A percentile compares a stretch with the other conserved stretches of the same genome.
Conservation (phyloP, 2,329 filamentous ascomycete genomes). For the Chalaropsis thielavioides region DNA sequence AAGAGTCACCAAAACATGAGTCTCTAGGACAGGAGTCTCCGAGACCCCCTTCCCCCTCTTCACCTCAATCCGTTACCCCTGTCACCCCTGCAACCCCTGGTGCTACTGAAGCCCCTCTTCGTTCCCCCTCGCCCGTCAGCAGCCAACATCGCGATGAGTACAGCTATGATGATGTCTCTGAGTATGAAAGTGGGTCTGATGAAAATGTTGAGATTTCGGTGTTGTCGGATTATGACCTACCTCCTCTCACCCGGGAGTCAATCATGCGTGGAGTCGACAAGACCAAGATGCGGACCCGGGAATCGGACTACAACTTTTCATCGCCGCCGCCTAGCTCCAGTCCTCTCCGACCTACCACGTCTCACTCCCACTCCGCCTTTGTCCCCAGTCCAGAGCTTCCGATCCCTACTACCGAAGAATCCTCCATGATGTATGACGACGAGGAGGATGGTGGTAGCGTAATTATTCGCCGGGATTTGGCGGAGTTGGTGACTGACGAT, state of each 20-base stretch:
- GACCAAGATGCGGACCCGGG: slow-evolving; percentile 38
- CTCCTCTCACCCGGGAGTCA: slow-evolving; percentile 79
- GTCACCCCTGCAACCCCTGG: slow-evolving; percentile 11
- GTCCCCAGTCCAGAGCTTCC: slow-evolving; percentile 63
- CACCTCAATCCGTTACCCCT: background rate
- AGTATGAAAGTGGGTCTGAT: slow-evolving; percentile 13
- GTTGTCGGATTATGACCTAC: slow-evolving; percentile 50
- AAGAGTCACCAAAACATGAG: background rate
- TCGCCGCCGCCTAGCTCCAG: slow-evolving; percentile 45
- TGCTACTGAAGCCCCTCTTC: background rate
- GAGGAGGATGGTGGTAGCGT: slow-evolving; percentile 43
- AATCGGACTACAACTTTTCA: slow-evolving; percentile 50
- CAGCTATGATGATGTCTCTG: slow-evolving; percentile 12
- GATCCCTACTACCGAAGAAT: slow-evolving; percentile 72
- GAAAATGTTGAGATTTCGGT: slow-evolving; percentile 40
- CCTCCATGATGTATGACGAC: slow-evolving; percentile 38
- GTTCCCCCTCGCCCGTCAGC: background rate
- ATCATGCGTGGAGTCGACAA: slow-evolving; percentile 80
- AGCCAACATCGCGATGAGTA: background rate
- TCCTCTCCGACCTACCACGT: slow-evolving; percentile 34
- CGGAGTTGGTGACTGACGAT: slow-evolving; percentile 29
- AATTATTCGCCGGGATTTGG: slow-evolving; percentile 56
- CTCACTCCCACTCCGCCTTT: slow-evolving; percentile 33
- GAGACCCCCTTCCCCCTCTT: background rate
- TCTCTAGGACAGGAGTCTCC: background rate